Conservation (phyloP, 345 rosid genomes). For the Salix arbutifolia region DNA sequence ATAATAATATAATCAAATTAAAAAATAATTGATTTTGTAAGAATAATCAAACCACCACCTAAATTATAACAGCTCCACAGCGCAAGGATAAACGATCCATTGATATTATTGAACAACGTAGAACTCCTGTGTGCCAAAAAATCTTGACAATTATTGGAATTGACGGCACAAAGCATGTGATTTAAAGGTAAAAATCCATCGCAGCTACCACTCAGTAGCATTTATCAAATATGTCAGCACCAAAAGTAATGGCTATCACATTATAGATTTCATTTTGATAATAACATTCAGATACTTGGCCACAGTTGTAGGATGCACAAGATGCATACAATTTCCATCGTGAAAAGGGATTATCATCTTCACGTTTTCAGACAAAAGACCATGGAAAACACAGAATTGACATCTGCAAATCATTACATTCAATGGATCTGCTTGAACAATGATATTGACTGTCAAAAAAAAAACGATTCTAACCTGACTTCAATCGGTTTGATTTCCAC, state of each 20-base stretch:
- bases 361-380: slow-evolving; percentile 15
- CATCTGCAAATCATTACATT: slow-evolving; percentile 29
- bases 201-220: background rate
- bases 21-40: too few species aligned
- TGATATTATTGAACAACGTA: too few species aligned
- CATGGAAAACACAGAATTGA: slow-evolving; percentile 7
- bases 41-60: too few species aligned
- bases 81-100: too few species aligned
- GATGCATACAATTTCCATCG: background rate
- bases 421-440: slow-evolving; percentile 16
- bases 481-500: slow-evolving; percentile 15
- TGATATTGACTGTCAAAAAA: slow-evolving; percentile 20
- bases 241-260: background rate
- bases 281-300: background rate
- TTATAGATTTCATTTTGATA: background rate
- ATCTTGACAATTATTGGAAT: background rate
- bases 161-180: background rate
- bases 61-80: too few species aligned
- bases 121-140: too few species aligned
- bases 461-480: slow-evolving; percentile 7
- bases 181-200: background rate
- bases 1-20: too few species aligned
- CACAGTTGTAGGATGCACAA: background rate
- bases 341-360: background rate
- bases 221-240: background rate